Percentiles rank a stretch among this genome's conserved stretches.
These are phyloP conservation scores for Sclerotinia glacialis DNA, from an alignment of 2,329 filamentous ascomycete species.

Conservation along the genomic window DNA sequence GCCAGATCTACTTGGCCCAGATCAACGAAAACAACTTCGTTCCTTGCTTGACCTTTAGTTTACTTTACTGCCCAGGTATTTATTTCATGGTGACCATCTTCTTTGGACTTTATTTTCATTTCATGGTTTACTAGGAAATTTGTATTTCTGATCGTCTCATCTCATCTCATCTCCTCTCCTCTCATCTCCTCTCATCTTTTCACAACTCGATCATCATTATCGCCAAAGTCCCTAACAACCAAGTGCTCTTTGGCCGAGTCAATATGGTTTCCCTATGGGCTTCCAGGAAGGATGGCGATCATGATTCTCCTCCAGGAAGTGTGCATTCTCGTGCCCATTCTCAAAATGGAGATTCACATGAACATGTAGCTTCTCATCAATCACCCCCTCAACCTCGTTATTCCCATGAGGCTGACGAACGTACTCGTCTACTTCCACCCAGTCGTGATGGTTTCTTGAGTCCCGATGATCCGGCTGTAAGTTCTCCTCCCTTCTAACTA, in stretches of 20 bases:
- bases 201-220: constrained; percentile 1
- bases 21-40: constrained; percentile 10
- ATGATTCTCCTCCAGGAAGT: constrained; percentile 27
- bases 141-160: not conserved
- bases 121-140: not conserved
- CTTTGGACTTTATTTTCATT: not conserved
- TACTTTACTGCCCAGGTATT: constrained; percentile 1
- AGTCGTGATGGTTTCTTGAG: constrained; percentile 56
- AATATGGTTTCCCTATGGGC: constrained; percentile 56
- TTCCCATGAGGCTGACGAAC: constrained; percentile 52
- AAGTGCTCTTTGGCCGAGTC: constrained; percentile 4
- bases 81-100: constrained; percentile 9
- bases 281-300: constrained; percentile 48
- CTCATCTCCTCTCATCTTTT: not conserved
- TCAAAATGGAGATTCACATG: constrained; percentile 31
- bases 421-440: constrained; percentile 44
- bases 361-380: constrained; percentile 17
- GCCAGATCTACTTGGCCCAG: constrained; percentile 4
- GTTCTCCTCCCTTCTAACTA: constrained; percentile 34
- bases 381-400: constrained; percentile 31
- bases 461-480: constrained; percentile 77
- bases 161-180: not conserved
- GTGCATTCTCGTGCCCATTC: constrained; percentile 9
- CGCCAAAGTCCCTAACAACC: constrained; percentile 2
- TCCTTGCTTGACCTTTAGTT: constrained; percentile 1